Conservation (phyloP, 2,329 filamentous ascomycete genomes). For the Aspergillus ochraceus region DNA sequence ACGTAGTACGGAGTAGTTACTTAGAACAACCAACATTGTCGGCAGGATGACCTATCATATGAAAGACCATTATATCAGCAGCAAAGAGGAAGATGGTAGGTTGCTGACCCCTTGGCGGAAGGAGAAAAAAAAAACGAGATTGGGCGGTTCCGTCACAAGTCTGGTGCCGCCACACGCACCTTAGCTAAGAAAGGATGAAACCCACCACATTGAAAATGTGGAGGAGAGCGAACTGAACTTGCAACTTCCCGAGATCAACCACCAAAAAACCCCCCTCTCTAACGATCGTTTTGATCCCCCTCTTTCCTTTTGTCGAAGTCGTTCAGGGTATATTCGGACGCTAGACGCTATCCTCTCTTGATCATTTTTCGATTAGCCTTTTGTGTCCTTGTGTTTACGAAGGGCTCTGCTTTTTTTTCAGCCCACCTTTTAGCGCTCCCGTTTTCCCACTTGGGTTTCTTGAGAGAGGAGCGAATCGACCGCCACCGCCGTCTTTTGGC, state of each 20-base stretch:
- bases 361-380: neutral
- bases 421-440: neutral
- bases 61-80: neutral
- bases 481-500: neutral
- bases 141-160: constrained; percentile 1
- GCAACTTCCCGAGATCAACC: constrained; percentile 4
- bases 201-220: constrained; percentile 34
- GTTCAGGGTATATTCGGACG: neutral
- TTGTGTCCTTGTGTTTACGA: neutral
- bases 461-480: neutral
- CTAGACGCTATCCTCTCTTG: neutral
- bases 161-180: neutral
- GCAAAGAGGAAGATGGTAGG: neutral
- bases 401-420: neutral
- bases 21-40: neutral
- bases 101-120: neutral
- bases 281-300: constrained; percentile 2
- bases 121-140: neutral
- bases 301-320: neutral
- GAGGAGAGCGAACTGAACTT: constrained; percentile 25
- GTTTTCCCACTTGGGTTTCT: neutral
- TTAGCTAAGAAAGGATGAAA: constrained; percentile 6
- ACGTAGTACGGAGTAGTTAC: neutral
- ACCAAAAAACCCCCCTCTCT: neutral
- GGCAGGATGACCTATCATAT: neutral